Percentiles rank a stretch among this genome's conserved stretches.
Conservation (phyloP, 306 rosid genomes). For the Ammopiptanthus mongolicus region DNA sequence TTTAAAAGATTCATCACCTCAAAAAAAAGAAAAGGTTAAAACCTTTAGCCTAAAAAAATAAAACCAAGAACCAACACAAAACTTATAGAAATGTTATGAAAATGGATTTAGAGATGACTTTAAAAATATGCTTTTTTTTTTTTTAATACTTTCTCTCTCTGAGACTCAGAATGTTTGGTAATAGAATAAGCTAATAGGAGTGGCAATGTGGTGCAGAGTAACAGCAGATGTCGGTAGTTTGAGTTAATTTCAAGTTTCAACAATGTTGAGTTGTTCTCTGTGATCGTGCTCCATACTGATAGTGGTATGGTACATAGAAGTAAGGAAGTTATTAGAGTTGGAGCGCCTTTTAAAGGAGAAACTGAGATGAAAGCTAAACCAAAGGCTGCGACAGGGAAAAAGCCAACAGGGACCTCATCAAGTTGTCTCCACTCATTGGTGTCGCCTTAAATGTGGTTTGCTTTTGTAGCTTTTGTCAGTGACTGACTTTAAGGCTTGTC, state of each 20-base stretch:
- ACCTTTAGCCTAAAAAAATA: not conserved
- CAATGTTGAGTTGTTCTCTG: not conserved
- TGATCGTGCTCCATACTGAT: slow-evolving; percentile 4
- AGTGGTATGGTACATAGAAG: not conserved
- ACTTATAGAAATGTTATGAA: not conserved
- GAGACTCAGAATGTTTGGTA: slow-evolving; percentile 23
- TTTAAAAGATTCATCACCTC: not conserved
- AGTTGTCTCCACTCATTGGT: slow-evolving; percentile 14
- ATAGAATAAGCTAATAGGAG: not conserved
- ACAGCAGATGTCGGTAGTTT: slow-evolving; percentile 12
- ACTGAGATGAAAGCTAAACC: slow-evolving; percentile 15
- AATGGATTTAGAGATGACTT: not conserved
- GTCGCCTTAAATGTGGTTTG: slow-evolving; percentile 19
- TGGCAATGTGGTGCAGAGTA: slow-evolving; percentile 23
- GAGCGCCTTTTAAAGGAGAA: slow-evolving; percentile 9
- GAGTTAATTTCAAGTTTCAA: slow-evolving; percentile 17
- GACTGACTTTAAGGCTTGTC: not conserved
- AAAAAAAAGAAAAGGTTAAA: not conserved
- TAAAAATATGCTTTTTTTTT: not conserved
- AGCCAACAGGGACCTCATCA: not conserved
- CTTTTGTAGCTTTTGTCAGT: slow-evolving; percentile 8
- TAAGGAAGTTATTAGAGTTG: slow-evolving; percentile 24
- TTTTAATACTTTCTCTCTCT: not conserved
- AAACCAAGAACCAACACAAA: not conserved
- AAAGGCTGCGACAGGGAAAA: not conserved